phyloP scores from a whole-genome alignment of 306 rosid species.

The Quercus berberidifolia region DNA sequence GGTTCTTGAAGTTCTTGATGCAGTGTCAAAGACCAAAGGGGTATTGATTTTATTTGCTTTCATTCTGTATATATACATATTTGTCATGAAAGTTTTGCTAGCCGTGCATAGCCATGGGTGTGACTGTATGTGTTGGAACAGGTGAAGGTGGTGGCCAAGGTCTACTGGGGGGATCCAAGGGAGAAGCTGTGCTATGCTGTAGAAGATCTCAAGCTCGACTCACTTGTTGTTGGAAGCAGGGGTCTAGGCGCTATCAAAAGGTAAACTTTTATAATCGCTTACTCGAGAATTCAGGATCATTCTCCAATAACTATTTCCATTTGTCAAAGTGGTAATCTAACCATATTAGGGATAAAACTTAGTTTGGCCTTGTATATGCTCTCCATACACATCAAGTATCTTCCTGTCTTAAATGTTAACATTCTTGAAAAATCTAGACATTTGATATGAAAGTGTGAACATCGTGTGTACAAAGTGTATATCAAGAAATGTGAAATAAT shows the following conservation, averaged over 20 bases:
- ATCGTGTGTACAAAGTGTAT: too few species aligned
- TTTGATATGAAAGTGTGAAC: too few species aligned
- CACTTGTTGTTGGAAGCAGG: slow-evolving; percentile 74
- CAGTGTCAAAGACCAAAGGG: slow-evolving; percentile 50
- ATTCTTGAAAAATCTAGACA: too few species aligned
- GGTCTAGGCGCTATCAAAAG: slow-evolving; percentile 68
- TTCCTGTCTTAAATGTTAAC: too few species aligned
- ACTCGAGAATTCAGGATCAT: too few species aligned
- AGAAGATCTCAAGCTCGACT: slow-evolving; percentile 58
- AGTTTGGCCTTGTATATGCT: too few species aligned
- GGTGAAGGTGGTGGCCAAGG: slow-evolving; percentile 69
- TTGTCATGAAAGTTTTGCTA: too few species aligned
- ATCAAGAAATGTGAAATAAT: too few species aligned
- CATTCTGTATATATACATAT: neutral
- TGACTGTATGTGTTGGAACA: slow-evolving; percentile 8
- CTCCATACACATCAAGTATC: too few species aligned
- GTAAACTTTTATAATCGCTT: slow-evolving; percentile 13
- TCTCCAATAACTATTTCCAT: neutral
- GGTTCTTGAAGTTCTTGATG: slow-evolving; percentile 51
- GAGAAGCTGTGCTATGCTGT: slow-evolving; percentile 63
- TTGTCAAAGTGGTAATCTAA: neutral
- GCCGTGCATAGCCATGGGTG: too few species aligned
- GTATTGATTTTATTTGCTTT: slow-evolving; percentile 23
- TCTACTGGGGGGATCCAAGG: slow-evolving; percentile 87
- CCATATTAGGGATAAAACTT: too few species aligned